These are phyloP conservation scores for Biscogniauxia marginata DNA, from an alignment of 2,329 filamentous ascomycete genomes.

Conservation along the genomic window DNA sequence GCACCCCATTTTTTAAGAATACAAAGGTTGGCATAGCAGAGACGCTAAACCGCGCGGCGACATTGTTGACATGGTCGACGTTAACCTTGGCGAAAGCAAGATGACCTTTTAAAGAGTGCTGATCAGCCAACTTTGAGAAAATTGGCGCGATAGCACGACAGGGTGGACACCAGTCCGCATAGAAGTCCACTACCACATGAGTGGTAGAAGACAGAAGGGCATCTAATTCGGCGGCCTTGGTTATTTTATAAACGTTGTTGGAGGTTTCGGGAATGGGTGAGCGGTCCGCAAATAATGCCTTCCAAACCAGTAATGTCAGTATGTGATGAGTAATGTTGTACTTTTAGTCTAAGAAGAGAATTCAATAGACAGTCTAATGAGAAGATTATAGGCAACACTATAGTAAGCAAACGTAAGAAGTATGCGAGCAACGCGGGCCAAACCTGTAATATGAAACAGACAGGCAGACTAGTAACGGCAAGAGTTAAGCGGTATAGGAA, in stretches of 20 bases:
- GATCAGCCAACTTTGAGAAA: constrained; percentile 44
- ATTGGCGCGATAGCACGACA: constrained; percentile 49
- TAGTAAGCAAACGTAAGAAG: too few species aligned
- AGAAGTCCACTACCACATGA: constrained; percentile 49
- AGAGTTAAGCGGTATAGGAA: too few species aligned
- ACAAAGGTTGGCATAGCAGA: constrained; percentile 56
- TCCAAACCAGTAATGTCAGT: neutral
- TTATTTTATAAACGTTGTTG: constrained; percentile 36
- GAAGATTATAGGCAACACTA: too few species aligned
- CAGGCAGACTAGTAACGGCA: too few species aligned
- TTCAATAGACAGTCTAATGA: too few species aligned
- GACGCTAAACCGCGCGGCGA: constrained; percentile 48
- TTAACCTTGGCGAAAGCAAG: constrained; percentile 56
- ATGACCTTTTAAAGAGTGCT: constrained; percentile 35
- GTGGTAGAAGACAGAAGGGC: constrained; percentile 38
- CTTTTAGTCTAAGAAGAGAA: too few species aligned
- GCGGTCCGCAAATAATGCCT: constrained; percentile 23
- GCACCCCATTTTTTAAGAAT: constrained; percentile 50
- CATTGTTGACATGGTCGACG: constrained; percentile 49
- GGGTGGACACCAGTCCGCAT: constrained; percentile 50
- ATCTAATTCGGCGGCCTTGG: constrained; percentile 27
- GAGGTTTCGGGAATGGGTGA: constrained; percentile 41
- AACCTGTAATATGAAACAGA: too few species aligned
- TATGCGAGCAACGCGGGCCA: too few species aligned
- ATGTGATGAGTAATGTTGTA: too few species aligned